A percentile compares a stretch with the other conserved stretches of the same genome.
These are phyloP conservation scores for Pythium folliculosum DNA, from an alignment of 352 stramenopile species.

Conservation along the genomic window DNA sequence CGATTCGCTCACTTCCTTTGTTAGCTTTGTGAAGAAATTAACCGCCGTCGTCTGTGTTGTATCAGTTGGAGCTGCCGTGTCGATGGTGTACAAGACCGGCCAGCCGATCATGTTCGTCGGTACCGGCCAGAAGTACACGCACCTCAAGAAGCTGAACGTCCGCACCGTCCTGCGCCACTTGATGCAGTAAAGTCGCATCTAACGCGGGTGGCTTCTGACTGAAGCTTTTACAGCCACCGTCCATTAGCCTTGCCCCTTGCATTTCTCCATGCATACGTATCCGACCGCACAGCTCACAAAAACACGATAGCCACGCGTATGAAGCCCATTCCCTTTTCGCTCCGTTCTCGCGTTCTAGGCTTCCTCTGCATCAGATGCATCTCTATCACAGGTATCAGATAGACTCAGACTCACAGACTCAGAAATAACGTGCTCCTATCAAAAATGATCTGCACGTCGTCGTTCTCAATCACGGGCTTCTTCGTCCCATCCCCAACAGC, in stretches of 20 bases:
- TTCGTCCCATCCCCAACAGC: too few species aligned
- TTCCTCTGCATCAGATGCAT: too few species aligned
- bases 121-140: slow-evolving; percentile 99
- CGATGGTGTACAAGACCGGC: slow-evolving; percentile 98
- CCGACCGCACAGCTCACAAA: too few species aligned
- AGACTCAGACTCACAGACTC: too few species aligned
- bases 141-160: slow-evolving; percentile 98
- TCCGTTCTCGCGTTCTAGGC: too few species aligned
- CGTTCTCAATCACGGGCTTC: too few species aligned
- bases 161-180: slow-evolving; percentile 95
- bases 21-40: not conserved
- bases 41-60: slow-evolving; percentile 2
- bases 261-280: too few species aligned
- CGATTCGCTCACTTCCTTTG: not conserved
- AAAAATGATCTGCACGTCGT: too few species aligned
- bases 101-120: slow-evolving; percentile 99
- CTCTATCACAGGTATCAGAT: slow-evolving; percentile 12
- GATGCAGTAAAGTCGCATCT: slow-evolving; percentile 68
- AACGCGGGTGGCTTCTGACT: not conserved
- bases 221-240: not conserved
- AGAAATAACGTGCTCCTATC: too few species aligned
- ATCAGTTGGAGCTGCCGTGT: slow-evolving; percentile 98
- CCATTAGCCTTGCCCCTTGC: too few species aligned
- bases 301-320: not conserved
- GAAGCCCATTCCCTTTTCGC: too few species aligned